Evolutionary conservation across 2,329 filamentous ascomycete species (phyloP).

Genomic region (Leptographium galeiforme): DNA sequence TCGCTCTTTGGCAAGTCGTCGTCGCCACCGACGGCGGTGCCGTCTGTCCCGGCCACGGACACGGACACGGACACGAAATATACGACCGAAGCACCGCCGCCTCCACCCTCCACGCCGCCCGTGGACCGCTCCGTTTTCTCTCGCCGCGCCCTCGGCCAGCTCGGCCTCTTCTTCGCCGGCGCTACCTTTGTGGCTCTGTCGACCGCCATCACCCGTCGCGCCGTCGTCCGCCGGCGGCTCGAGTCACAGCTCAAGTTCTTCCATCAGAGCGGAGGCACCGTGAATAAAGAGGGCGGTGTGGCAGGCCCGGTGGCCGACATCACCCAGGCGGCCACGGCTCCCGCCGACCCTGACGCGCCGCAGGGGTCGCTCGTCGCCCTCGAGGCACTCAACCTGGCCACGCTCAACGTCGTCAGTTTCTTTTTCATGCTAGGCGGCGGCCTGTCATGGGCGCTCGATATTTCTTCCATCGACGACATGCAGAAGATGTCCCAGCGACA

Average conservation of each 20-base stretch:
- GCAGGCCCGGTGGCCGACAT: background rate
- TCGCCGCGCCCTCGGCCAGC: slow-evolving; percentile 43
- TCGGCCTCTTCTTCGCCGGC: slow-evolving; percentile 61
- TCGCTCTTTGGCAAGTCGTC: slow-evolving; percentile 2
- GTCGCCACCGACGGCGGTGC: background rate
- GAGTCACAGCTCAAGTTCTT: slow-evolving; percentile 59
- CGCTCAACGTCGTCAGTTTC: slow-evolving; percentile 68
- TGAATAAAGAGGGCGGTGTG: slow-evolving; percentile 12
- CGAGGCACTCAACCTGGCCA: slow-evolving; percentile 75
- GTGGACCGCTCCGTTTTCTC: slow-evolving; percentile 19
- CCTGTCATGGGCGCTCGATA: slow-evolving; percentile 62
- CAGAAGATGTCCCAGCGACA: slow-evolving; percentile 33
- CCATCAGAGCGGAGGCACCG: slow-evolving; percentile 33
- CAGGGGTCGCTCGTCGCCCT: slow-evolving; percentile 61
- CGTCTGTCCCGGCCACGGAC: background rate
- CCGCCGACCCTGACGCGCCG: slow-evolving; percentile 27
- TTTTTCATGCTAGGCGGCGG: slow-evolving; percentile 64
- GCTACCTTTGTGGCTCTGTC: slow-evolving; percentile 63
- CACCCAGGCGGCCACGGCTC: background rate
- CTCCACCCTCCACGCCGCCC: background rate
- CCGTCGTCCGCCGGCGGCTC: slow-evolving; percentile 49
- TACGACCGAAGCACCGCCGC: background rate
- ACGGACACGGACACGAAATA: background rate
- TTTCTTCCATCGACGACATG: slow-evolving; percentile 56
- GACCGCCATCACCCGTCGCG: slow-evolving; percentile 55